Evolutionary conservation across 768 basidiomycete species (phyloP), one percentile per base, ranked within the genome.

Genomic region (Epithele typhae): DNA sequence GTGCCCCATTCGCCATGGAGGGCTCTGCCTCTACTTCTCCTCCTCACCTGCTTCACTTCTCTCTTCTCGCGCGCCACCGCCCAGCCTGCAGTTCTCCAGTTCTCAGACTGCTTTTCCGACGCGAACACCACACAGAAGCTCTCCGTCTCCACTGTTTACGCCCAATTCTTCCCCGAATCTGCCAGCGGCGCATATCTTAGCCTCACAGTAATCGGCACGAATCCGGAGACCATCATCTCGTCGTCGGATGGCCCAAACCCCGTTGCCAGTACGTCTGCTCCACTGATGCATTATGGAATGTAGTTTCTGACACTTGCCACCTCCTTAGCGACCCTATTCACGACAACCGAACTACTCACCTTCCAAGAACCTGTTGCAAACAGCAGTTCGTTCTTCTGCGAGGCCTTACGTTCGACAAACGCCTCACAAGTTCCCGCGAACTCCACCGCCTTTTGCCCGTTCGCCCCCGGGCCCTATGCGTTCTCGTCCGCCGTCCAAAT

Each of bases 271-370:
- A 39, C 27, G 27, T 30, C 27, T 30, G 27, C 27, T 14, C 27
- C 27, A n/a, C n/a, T n/a, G n/a, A n/a, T n/a, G n/a, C n/a, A n/a
- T n/a, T n/a, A n/a, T n/a, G 10, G 24, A 9, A 37, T 25, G 15
- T 9, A 24, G 34, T 25, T 32, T 1, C 33, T 3, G 35, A 11
- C n/a, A n/a, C n/a, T n/a, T n/a, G n/a, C n/a, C n/a, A n/a, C n/a
- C 12, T 19, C 17, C 35, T 32, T 23, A 85, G 91, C 92, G 15
- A 96, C 92, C 7, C 76, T 96, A 34, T 94, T 95, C 69, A 86
- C 84, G 36, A 81, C 87, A 9, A 84, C 89, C 1, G 75, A 79
- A 44, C 78, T 92, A 18, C 77, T 94, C 40, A 92, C 92, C 3
- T 78, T 94, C 56, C 75, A 74, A 51, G 77, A 85, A 51, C 86